Evolutionary conservation across 139 green algal species (phyloP), one percentile per base, ranked within the genome.

Genomic region (Desmodesmus armatus): DNA sequence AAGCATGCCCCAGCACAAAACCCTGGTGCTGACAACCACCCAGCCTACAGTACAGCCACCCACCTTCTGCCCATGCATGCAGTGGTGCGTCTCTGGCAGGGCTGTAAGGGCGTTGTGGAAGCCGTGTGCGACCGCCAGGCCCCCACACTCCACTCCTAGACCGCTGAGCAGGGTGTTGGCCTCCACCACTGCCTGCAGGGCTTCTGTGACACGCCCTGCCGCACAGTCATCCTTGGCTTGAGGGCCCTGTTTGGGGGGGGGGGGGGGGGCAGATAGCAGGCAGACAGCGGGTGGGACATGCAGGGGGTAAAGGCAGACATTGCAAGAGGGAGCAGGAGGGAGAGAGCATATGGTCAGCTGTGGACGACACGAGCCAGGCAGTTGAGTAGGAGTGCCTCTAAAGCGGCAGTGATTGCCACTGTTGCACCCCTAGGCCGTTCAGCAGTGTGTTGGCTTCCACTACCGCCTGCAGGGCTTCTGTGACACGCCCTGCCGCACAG

Each of bases 101-200:
- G 53, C 35, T 21, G 69, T 78, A 37, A 78, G 37, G 11, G 69
- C 69, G 27, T 78, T 78, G 39, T 78, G 69, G 0, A 78, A 23
- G 39, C 69, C 69, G 25, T 78, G 69, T 21, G 69, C 69, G 4
- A 58, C 23, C 43, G 69, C 69, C 43, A 78, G 69, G 19, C 69
- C 69, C 5, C 69, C 69, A 55, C 69, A 78, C 39, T 78, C 69
- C 13, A 78, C 69, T 37, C 69, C 69, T 55, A 78, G 39, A 23
- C 69, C 69, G 43, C 69, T 78, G 4, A 78, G 69, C 69, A 78
- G 69, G 21, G 53, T 78, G 69, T 78, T 78, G 41, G 69, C 69
- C 39, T 78, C 69, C 23, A 41, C 43, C 31, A 72, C 63, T 27
- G 40, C 31, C 19, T 78, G 35, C 69, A 78, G 39, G 5, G 69